Evolutionary conservation across 352 stramenopile species (phyloP).

Genomic region (Pythium dissotocum): DNA sequence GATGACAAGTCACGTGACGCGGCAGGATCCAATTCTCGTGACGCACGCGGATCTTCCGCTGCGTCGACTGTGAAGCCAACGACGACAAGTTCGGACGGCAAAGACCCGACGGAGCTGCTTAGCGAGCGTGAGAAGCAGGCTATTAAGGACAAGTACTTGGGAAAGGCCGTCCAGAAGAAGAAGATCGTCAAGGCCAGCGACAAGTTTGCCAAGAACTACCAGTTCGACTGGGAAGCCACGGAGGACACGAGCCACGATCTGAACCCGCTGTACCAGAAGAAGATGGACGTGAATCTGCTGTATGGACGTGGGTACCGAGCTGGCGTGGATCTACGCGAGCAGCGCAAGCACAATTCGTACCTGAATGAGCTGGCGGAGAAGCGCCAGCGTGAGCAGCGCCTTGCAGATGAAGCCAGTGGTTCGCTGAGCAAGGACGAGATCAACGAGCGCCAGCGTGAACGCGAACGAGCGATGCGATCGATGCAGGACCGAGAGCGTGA

Average conservation of each 20-base stretch:
- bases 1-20: slow-evolving; percentile 11
- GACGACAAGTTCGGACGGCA: background rate
- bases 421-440: slow-evolving; percentile 66
- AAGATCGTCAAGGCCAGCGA: slow-evolving; percentile 91
- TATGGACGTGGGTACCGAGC: slow-evolving; percentile 93
- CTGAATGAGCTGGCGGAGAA: slow-evolving; percentile 87
- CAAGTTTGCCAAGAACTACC: slow-evolving; percentile 93
- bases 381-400: slow-evolving; percentile 77
- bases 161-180: slow-evolving; percentile 85
- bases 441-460: slow-evolving; percentile 61
- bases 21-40: background rate
- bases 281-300: slow-evolving; percentile 89
- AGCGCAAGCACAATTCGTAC: slow-evolving; percentile 91
- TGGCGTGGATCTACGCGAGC: slow-evolving; percentile 92
- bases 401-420: slow-evolving; percentile 60
- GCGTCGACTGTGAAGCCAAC: background rate
- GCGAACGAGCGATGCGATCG: slow-evolving; percentile 58
- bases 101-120: slow-evolving; percentile 28
- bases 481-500: slow-evolving; percentile 75
- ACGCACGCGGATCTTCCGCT: background rate
- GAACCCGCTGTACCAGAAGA: slow-evolving; percentile 91
- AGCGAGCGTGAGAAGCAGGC: slow-evolving; percentile 78
- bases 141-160: slow-evolving; percentile 91
- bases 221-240: slow-evolving; percentile 93
- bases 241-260: slow-evolving; percentile 92